phyloP scores from a whole-genome alignment of 2,329 filamentous ascomycete genomes.

The Aspergillus luchuensis region DNA sequence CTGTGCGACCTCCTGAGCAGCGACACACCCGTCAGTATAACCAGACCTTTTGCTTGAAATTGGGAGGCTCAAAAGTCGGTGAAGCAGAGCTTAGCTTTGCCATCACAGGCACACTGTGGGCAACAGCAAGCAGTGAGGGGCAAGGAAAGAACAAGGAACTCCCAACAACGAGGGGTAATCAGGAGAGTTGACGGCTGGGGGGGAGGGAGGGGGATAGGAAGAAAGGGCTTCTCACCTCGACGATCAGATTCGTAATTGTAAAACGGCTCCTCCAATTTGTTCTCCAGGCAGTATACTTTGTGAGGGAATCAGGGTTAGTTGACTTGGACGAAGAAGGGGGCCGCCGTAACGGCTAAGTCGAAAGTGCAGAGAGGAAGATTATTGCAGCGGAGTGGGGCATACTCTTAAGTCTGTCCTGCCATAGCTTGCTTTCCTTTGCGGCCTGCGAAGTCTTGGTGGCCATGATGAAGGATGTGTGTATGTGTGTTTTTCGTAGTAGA shows the following conservation, averaged over 20 bases:
- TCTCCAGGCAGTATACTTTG: constrained; percentile 60
- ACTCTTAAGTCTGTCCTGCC: constrained; percentile 63
- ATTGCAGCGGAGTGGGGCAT: constrained; percentile 29
- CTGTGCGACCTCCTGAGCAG: constrained; percentile 75
- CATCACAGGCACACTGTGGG: constrained; percentile 21
- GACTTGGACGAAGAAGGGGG: not conserved
- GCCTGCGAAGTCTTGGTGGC: not conserved
- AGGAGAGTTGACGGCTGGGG: constrained; percentile 15
- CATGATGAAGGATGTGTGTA: constrained; percentile 8
- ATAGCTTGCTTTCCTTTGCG: constrained; percentile 32
- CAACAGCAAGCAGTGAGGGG: constrained; percentile 20
- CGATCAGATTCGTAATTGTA: constrained; percentile 75
- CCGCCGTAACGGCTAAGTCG: constrained; percentile 12
- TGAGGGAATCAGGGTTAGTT: constrained; percentile 11
- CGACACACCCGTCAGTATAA: constrained; percentile 24
- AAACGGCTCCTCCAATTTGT: constrained; percentile 57
- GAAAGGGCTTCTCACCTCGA: constrained; percentile 57
- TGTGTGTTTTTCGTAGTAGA: not conserved
- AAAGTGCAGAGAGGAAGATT: not conserved
- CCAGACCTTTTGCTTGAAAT: constrained; percentile 24
- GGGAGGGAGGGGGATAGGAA: constrained; percentile 7
- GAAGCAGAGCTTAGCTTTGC: constrained; percentile 34
- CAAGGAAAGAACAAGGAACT: constrained; percentile 33
- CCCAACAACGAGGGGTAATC: constrained; percentile 22
- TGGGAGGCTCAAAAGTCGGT: constrained; percentile 36